Conservation (phyloP, 257 asterid genomes). For the Gentiana dahurica region DNA sequence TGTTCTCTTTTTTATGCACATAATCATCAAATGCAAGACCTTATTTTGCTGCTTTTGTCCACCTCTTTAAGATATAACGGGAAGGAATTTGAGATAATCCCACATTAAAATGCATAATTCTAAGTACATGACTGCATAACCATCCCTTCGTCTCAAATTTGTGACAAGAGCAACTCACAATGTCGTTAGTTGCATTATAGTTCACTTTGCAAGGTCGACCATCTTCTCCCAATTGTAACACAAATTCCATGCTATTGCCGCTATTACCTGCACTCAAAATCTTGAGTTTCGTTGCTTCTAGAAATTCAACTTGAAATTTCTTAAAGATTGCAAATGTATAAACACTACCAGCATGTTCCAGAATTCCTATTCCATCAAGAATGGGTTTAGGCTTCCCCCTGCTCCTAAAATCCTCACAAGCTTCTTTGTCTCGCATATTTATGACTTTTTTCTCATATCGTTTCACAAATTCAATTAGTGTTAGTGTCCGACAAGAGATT, state of each 20-base stretch:
- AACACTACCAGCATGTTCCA: background rate
- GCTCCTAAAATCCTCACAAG: background rate
- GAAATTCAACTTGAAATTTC: background rate
- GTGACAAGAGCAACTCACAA: background rate
- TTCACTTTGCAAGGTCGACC: background rate
- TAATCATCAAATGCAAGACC: background rate
- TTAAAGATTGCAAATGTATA: background rate
- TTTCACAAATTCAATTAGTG: background rate
- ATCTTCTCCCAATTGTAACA: background rate
- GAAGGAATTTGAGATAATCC: background rate
- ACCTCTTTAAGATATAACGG: background rate
- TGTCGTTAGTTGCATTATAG: background rate
- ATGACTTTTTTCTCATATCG: background rate
- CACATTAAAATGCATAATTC: background rate
- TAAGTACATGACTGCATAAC: background rate
- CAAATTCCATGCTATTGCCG: no score
- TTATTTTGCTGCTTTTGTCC: background rate
- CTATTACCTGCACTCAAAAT: background rate
- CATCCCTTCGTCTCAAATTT: background rate
- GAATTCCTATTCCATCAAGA: background rate
- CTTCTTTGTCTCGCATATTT: background rate
- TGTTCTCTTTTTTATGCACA: background rate
- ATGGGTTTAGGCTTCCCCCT: background rate
- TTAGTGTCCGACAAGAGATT: background rate
- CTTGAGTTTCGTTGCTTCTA: background rate